phyloP scores from a whole-genome alignment of 805 yeast genomes.

The Scheffersomyces stipitis region DNA sequence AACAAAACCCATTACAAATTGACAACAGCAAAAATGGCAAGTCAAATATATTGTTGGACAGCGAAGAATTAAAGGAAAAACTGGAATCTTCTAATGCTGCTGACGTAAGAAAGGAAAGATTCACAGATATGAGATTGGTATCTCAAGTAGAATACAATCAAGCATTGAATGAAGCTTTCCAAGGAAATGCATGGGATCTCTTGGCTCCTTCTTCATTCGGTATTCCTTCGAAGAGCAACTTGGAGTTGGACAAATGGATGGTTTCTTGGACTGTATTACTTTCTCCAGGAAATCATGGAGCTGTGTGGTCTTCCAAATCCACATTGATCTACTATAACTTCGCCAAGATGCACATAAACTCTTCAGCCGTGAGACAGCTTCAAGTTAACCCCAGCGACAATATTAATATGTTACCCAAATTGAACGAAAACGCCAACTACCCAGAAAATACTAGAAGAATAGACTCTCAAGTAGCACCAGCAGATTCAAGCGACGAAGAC shows the following conservation, averaged over 20 bases:
- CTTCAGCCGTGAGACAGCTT: conserved; percentile 45
- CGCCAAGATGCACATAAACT: conserved; percentile 73
- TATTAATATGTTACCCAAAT: conserved; percentile 29
- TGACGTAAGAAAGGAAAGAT: conserved; percentile 8
- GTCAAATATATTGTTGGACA: background rate
- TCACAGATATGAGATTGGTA: conserved; percentile 56
- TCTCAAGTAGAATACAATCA: conserved; percentile 69
- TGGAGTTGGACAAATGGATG: conserved; percentile 76
- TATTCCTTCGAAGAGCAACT: conserved; percentile 63
- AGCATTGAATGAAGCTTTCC: conserved; percentile 57
- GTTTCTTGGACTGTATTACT: conserved; percentile 73
- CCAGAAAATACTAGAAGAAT: conserved; percentile 10
- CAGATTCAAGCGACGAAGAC: conserved; percentile 13
- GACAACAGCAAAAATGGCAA: conserved; percentile 1
- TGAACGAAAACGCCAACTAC: conserved; percentile 18
- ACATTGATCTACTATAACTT: conserved; percentile 69
- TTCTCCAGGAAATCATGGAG: conserved; percentile 56
- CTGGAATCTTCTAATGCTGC: too few relatives aligned
- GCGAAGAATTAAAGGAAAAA: conserved; percentile 8
- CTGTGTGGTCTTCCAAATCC: conserved; percentile 67
- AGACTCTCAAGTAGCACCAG: conserved; percentile 9
- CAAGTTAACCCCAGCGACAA: conserved; percentile 30
- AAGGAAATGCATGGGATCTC: conserved; percentile 60
- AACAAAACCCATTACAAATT: conserved; percentile 3
- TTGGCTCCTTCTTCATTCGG: conserved; percentile 63